Conservation (phyloP, 169 alveolate genomes). For the Plasmodium inui region DNA sequence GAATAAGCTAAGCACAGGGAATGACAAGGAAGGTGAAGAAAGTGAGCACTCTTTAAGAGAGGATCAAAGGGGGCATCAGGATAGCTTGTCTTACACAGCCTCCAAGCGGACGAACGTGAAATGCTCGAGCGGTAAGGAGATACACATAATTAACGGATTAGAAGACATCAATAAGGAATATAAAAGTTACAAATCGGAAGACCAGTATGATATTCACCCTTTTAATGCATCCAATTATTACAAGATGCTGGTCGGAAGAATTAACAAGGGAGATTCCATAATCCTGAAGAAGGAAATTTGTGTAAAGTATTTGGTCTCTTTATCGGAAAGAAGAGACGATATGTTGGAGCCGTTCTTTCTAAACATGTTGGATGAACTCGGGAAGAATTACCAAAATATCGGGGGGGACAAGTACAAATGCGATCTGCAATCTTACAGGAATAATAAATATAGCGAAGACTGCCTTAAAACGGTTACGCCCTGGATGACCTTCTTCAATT, state of each 20-base stretch:
- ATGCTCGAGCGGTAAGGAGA: constrained; percentile 8
- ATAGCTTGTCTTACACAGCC: not conserved
- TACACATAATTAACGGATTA: constrained; percentile 18
- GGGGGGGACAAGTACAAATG: constrained; percentile 75
- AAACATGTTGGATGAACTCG: constrained; percentile 79
- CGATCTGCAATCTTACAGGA: constrained; percentile 77
- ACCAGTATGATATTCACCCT: constrained; percentile 56
- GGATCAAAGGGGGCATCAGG: not conserved
- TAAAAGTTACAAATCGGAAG: constrained; percentile 14
- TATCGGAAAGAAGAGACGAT: constrained; percentile 48
- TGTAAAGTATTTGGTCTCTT: constrained; percentile 85
- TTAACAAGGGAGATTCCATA: constrained; percentile 77
- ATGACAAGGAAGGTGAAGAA: not conserved
- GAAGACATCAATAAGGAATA: constrained; percentile 46
- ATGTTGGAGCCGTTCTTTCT: constrained; percentile 78
- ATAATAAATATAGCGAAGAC: constrained; percentile 74
- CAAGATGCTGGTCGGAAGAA: constrained; percentile 79
- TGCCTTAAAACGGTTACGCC: constrained; percentile 82
- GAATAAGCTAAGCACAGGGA: not conserved
- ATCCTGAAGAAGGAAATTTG: constrained; percentile 85
- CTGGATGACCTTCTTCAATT: constrained; percentile 87
- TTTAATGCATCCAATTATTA: constrained; percentile 80
- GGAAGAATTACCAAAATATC: constrained; percentile 77
- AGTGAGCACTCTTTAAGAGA: constrained; percentile 76
- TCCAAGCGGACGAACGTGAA: not conserved